Evolutionary conservation across 1,284 basidiomycete genomes (phyloP), one percentile per base, ranked within the genome.

Genomic region (Nidula niveotomentosa): DNA sequence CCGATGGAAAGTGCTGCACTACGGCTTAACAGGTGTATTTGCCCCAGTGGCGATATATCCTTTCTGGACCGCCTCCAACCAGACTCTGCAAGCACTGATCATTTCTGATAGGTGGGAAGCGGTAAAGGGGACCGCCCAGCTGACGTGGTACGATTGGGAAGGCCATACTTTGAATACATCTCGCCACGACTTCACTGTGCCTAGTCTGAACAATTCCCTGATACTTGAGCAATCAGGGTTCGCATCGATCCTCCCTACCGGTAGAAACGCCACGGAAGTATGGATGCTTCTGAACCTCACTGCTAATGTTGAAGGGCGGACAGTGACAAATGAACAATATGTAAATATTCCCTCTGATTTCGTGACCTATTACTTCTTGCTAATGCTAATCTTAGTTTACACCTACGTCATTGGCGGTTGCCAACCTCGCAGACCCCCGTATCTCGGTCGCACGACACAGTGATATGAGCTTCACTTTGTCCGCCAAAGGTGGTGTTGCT

Each of bases 1-100:
- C 1, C 65, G 84, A 36, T 86, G 84, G 85, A 86, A 87, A 66
- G 78, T 83, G 3, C 68, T 83, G 53, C 76, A 85, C 54, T 85
- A 87, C 60, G 77, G 72, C 4, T 65, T 83, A 57, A 69, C 76
- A 6, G 68, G 65, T 17, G 72, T 75, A 6, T 86, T 79, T 63
- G 69, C 76, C 0, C 78, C 81, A 2, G 67, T 86, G 7, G 70
- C 74, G 47, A 75, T 82, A 56, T 80, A 79, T 56, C 78, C 83
- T 10, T 84, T 85, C 68, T 83, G 78, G 78, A 79, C 76, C 30
- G 70, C 76, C 0, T 69, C 69, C 10, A 81, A 77, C 52, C 68
- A 80, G 62, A 77, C 73, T 15, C 61, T 86, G 44, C 74, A 83
- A 59, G 71, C 85, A 5, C 65, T 79, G 5, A 77, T 78, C 8